Evolutionary conservation across 2,329 filamentous ascomycete species (phyloP).

Genomic region (Dactylellina cionopaga): DNA sequence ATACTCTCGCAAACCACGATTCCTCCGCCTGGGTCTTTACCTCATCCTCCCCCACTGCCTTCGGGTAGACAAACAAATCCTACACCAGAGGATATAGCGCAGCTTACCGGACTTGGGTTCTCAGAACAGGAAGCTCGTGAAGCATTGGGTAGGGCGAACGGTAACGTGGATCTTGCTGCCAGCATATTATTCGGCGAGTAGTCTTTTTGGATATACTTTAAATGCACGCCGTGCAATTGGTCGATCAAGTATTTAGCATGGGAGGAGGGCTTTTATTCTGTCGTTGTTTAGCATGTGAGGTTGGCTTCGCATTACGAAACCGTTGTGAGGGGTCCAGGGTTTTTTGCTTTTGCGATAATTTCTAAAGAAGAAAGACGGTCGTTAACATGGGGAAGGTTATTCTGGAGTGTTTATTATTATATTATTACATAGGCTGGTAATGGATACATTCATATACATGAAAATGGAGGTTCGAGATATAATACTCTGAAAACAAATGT

Average conservation of each 20-base stretch:
- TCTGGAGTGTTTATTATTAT: neutral
- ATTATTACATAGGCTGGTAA: conserved; percentile 5
- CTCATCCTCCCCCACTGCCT: conserved; percentile 55
- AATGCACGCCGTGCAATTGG: conserved; percentile 38
- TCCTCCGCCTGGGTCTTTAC: conserved; percentile 12
- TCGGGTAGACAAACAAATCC: conserved; percentile 55
- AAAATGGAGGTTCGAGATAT: neutral
- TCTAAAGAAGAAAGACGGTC: conserved; percentile 4
- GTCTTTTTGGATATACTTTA: conserved; percentile 13
- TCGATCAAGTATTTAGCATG: conserved; percentile 22
- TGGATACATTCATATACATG: neutral
- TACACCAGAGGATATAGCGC: conserved; percentile 75
- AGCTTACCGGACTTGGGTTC: conserved; percentile 81
- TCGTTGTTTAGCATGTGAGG: conserved; percentile 2
- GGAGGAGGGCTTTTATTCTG: neutral
- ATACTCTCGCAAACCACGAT: conserved; percentile 44
- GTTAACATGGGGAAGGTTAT: conserved; percentile 5
- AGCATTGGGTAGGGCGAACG: conserved; percentile 81
- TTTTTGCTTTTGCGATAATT: conserved; percentile 21
- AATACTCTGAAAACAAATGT: neutral
- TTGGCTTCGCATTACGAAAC: neutral
- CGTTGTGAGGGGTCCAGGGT: conserved; percentile 2
- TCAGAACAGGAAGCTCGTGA: conserved; percentile 78
- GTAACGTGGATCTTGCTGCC: conserved; percentile 89
- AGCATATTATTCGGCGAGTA: conserved; percentile 71